Percentiles rank a stretch among this genome's conserved stretches.
Evolutionary conservation across 345 rosid species (phyloP).

Genomic region (Gossypium longicalyx): DNA sequence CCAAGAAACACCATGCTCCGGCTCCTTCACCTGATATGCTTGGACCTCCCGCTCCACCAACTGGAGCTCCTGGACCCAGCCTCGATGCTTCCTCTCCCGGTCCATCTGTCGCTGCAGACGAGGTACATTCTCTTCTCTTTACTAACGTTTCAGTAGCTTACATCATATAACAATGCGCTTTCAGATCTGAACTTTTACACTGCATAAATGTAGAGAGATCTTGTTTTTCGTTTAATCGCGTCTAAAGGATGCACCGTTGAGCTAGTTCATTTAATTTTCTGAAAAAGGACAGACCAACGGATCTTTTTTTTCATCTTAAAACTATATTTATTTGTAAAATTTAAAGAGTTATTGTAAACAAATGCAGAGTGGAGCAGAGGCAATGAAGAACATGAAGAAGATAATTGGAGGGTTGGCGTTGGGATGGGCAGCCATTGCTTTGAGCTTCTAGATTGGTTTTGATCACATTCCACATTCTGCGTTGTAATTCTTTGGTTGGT

Average conservation of each 20-base stretch:
- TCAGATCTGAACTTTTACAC: constrained; percentile 21
- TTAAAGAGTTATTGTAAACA: not conserved
- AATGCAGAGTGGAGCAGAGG: constrained; percentile 34
- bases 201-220: not conserved
- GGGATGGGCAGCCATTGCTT: constrained; percentile 27
- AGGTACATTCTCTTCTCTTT: constrained; percentile 18
- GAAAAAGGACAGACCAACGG: not conserved
- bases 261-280: not conserved
- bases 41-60: constrained; percentile 74
- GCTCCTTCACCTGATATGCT: constrained; percentile 59
- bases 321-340: too few relatives aligned
- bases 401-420: constrained; percentile 21
- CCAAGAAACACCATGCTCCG: constrained; percentile 39
- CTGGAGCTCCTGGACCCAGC: constrained; percentile 51
- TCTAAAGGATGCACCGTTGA: not conserved
- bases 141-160: not conserved
- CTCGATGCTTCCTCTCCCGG: constrained; percentile 46
- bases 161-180: constrained; percentile 4
- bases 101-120: constrained; percentile 43
- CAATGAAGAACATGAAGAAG: constrained; percentile 21
- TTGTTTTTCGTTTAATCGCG: not conserved
- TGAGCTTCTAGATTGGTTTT: constrained; percentile 4
- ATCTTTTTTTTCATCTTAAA: not conserved
- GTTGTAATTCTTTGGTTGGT: not conserved
- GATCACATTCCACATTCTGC: not conserved